Evolutionary conservation across 768 basidiomycete genomes (phyloP), one percentile per base, ranked within the genome.

Genomic region (Pisolithus orientalis): DNA sequence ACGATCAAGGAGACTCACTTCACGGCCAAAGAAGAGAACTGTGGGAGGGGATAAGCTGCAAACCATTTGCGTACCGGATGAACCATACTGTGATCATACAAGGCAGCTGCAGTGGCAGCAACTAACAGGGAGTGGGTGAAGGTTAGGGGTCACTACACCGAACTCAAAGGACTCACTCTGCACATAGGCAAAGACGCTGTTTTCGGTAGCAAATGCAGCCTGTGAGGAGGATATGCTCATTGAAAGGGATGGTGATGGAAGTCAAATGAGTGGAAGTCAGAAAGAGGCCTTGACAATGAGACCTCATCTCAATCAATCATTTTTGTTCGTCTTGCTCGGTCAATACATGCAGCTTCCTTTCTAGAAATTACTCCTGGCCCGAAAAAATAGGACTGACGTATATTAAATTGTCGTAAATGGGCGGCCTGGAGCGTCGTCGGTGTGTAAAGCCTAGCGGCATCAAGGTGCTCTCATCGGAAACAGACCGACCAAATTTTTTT

Each of bases 41-140:
- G 38, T 45, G 38, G 2, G 16, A 21, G 9, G 8, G 25, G 46
- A 37, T 40, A 3, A 5, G 57, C 34, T 43, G 25, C 38, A 17
- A 21, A 37, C 0, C 34, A 21, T 13, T 13, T 38, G 13, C 28
- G 28, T 2, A 8, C 39, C 24, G 25, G 25, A 6, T 17, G 24
- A 6, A 43, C 34, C 56, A 53, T 50, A 60, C 66, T 57, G 14
- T 67, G 66, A 52, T 67, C 66, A 42, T 67, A 69, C 13, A 67
- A 44, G 46, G 53, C 66, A 40, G 56, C 62, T 28, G 53, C 47
- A 28, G 66, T 54, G 28, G 65, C 62, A 11, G 66, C 67, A 59
- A 64, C 66, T 67, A n/a, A 13, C 13, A 21, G 50, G 48, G 50
- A 34, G 43, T 44, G 53, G 38, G 48, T 50, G 34, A 44, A n/a